Evolutionary conservation across 1,139 yeast genomes (phyloP), one percentile per base, ranked within the genome.

Genomic region (Blastobotrys apis): DNA sequence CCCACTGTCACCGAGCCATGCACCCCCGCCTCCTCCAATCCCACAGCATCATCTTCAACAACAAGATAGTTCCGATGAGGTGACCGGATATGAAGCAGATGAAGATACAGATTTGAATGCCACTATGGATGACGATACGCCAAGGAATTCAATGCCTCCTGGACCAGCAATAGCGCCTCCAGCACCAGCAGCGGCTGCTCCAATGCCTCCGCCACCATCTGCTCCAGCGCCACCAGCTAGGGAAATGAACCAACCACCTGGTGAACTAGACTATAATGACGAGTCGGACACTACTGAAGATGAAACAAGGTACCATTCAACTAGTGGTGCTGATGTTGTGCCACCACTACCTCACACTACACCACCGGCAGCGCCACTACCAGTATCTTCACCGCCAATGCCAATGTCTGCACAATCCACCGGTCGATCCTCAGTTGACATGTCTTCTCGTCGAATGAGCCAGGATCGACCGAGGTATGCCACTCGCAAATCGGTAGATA

Each of bases 31-130:
- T 5, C 48, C 50, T n/a, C 47, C 53, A 15, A 50, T 49, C 5
- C 47, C 50, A 3, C 50, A 45, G 12, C 51, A 36, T 16, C 50
- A 51, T 2, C 41, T 41, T n/a, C 45, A 47, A 13, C 42, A 27
- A 29, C 29, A 36, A 5, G 49, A 39, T 12, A 27, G 31, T 12
- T 38, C 44, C n/a, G 49, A 47, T 4, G 72, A 65, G 45, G 61
- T 58, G 6, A 69, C 77, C 0, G 80, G 78, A 0, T 73, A 75
- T 49, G 78, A 74, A 43, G 78, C 78, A 1, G 79, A 74, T 41
- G 77, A 71, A 32, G 78, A 74, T 47, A 64, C 73, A 0, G 75
- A 69, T 41, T 36, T 53, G 34, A 53, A 57, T 36, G 47, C 54
- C 30, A 48, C 54, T 29, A 54, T 51, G 12, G 54, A 53, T 26